phyloP scores from a whole-genome alignment of 345 rosid genomes.

The Boechera retrofracta region DNA sequence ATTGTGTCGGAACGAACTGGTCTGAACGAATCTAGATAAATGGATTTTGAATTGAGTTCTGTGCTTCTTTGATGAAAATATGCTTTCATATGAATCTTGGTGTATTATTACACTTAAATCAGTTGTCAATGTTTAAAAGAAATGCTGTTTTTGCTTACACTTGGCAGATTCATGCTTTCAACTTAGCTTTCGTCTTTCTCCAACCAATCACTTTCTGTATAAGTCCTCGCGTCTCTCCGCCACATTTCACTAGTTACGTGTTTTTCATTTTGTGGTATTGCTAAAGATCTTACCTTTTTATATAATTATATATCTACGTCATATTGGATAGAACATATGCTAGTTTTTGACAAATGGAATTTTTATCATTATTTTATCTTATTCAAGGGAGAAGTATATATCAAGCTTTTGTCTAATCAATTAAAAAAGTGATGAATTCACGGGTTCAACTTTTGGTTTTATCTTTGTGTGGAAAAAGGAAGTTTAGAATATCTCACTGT shows the following conservation, averaged over 20 bases:
- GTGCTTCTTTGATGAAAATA: slow-evolving; percentile 8
- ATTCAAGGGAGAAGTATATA: neutral
- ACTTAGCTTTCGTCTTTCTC: slow-evolving; percentile 17
- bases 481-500: no score
- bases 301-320: slow-evolving; percentile 5
- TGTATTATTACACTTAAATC: neutral
- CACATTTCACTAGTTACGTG: slow-evolving; percentile 6
- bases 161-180: slow-evolving; percentile 4
- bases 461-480: no score
- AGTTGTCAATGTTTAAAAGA: neutral
- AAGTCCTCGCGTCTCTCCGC: slow-evolving; percentile 1
- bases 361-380: neutral
- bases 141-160: slow-evolving; percentile 8
- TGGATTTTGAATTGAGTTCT: neutral
- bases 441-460: no score
- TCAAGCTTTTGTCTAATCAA: neutral
- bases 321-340: neutral
- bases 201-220: slow-evolving; percentile 15
- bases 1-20: neutral
- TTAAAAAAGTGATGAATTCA: no score
- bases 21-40: neutral
- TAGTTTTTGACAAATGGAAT: neutral
- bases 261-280: slow-evolving; percentile 3
- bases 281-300: neutral
- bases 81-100: neutral